Conservation (phyloP, 176 grass and related monocot species). For the Oryza glumipatula region DNA sequence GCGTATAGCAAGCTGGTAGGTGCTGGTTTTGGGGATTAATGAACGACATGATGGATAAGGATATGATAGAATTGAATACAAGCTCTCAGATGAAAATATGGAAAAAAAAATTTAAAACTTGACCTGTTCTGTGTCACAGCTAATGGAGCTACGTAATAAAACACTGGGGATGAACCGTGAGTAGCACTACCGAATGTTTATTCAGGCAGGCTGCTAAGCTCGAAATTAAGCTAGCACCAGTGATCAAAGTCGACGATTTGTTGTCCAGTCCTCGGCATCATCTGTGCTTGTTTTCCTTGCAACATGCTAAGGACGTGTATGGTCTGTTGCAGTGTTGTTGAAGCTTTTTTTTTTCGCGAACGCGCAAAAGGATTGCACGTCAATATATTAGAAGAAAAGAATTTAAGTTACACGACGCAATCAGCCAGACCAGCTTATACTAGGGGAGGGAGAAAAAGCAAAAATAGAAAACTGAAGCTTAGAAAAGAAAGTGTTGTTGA, state of each 20-base stretch:
- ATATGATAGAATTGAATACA: neutral
- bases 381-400: too few species aligned
- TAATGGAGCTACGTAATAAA: neutral
- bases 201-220: neutral
- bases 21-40: neutral
- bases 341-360: too few species aligned
- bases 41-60: neutral
- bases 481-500: too few species aligned
- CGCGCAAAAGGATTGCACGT: too few species aligned
- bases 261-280: neutral
- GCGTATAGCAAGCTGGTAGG: too few species aligned
- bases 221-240: neutral
- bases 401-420: too few species aligned
- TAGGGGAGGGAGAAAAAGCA: too few species aligned
- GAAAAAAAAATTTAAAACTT: neutral
- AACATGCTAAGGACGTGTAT: neutral
- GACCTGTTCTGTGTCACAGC: neutral
- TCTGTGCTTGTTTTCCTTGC: neutral
- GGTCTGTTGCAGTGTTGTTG: neutral
- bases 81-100: neutral
- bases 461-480: too few species aligned
- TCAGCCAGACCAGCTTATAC: too few species aligned
- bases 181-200: neutral
- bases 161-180: neutral
- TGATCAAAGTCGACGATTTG: neutral